Percentiles rank a stretch among this genome's conserved stretches.
Evolutionary conservation across 139 green algal species (phyloP).

Genomic region (Chlorella sp.): DNA sequence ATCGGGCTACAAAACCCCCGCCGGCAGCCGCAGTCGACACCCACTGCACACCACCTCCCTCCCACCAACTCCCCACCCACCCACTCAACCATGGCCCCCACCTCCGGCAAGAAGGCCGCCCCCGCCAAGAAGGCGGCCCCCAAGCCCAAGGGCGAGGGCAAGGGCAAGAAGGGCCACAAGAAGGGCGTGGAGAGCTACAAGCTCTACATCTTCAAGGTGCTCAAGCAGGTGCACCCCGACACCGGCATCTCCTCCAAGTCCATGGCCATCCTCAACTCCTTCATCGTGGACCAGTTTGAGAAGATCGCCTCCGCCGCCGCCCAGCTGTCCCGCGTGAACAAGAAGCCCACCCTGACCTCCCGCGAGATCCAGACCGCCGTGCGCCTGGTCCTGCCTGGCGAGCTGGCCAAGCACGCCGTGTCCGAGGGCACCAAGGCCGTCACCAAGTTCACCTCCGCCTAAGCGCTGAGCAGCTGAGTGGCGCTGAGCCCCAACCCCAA

Average conservation of each 20-base stretch:
- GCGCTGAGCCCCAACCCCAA: too few relatives aligned
- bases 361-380: constrained; percentile 93
- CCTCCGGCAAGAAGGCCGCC: constrained; percentile 14
- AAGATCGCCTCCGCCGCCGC: constrained; percentile 64
- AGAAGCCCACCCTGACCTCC: constrained; percentile 90
- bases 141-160: constrained; percentile 40
- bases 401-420: constrained; percentile 84
- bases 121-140: constrained; percentile 50
- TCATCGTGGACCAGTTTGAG: constrained; percentile 44
- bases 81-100: constrained; percentile 10
- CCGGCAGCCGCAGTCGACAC: too few relatives aligned
- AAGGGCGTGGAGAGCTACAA: constrained; percentile 44
- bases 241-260: constrained; percentile 83
- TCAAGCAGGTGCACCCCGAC: constrained; percentile 87
- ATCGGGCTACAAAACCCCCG: too few relatives aligned
- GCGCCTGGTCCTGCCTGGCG: constrained; percentile 74
- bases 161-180: constrained; percentile 36
- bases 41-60: not conserved
- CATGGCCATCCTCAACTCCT: constrained; percentile 86
- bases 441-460: too few relatives aligned
- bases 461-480: too few relatives aligned
- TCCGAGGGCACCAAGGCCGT: constrained; percentile 84
- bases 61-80: not conserved
- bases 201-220: constrained; percentile 97
- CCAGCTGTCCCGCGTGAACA: constrained; percentile 76